Conservation (phyloP, 495 filamentous ascomycete genomes). For the Xylaria palmicola region DNA sequence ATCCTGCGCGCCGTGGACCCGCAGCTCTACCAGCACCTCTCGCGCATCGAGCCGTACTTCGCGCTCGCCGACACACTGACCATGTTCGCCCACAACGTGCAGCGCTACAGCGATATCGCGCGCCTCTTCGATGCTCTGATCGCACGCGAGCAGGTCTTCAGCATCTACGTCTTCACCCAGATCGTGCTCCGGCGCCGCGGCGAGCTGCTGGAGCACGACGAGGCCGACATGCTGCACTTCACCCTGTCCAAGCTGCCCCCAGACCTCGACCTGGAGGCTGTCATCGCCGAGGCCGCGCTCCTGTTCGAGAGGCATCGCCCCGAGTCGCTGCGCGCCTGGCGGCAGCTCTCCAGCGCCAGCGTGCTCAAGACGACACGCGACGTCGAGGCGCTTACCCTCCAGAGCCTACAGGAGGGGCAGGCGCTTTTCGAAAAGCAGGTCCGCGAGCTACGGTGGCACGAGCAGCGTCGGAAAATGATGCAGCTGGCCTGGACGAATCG, state of each 20-base stretch:
- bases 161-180: slow-evolving; percentile 87
- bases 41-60: slow-evolving; percentile 81
- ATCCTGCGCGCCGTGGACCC: slow-evolving; percentile 71
- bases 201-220: slow-evolving; percentile 83
- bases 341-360: slow-evolving; percentile 65
- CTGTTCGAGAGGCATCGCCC: slow-evolving; percentile 72
- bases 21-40: slow-evolving; percentile 67
- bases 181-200: slow-evolving; percentile 76
- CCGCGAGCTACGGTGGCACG: slow-evolving; percentile 60
- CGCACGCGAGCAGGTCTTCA: slow-evolving; percentile 78
- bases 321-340: slow-evolving; percentile 70
- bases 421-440: slow-evolving; percentile 67
- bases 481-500: slow-evolving; percentile 59
- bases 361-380: slow-evolving; percentile 79
- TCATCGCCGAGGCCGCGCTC: slow-evolving; percentile 62
- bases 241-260: slow-evolving; percentile 83
- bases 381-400: slow-evolving; percentile 36
- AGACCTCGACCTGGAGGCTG: slow-evolving; percentile 76
- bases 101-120: slow-evolving; percentile 79
- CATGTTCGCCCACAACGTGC: slow-evolving; percentile 93
- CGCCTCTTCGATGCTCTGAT: slow-evolving; percentile 89
- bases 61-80: slow-evolving; percentile 87
- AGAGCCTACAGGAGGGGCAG: slow-evolving; percentile 52
- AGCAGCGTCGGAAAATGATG: slow-evolving; percentile 55
- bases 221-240: slow-evolving; percentile 92